These are phyloP conservation scores for Zalerion maritima DNA, from an alignment of 495 filamentous ascomycete species.

Conservation along the genomic window DNA sequence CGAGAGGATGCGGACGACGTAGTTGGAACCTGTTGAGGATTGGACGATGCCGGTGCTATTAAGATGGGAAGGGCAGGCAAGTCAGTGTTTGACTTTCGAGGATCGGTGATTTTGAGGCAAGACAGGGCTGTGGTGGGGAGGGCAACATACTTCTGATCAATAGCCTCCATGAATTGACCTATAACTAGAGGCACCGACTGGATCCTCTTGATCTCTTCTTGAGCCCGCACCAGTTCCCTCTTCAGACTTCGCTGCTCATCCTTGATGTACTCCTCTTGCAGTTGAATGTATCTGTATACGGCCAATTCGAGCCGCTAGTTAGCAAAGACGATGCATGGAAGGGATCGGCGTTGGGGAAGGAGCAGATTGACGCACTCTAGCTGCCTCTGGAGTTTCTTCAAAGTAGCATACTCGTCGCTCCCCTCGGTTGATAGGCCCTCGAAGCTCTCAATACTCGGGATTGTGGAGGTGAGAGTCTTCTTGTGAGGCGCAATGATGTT, in stretches of 20 bases:
- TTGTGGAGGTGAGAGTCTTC: constrained; percentile 65
- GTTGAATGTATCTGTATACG: constrained; percentile 65
- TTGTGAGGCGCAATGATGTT: constrained; percentile 58
- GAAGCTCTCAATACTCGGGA: constrained; percentile 78
- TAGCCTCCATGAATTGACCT: constrained; percentile 99
- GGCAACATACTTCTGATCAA: constrained; percentile 81
- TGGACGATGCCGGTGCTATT: constrained; percentile 92
- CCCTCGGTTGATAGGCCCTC: constrained; percentile 70
- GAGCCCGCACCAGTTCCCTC: constrained; percentile 88
- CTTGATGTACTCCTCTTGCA: constrained; percentile 99
- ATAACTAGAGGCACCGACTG: constrained; percentile 96
- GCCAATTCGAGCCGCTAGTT: constrained; percentile 5
- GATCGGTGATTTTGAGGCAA: constrained; percentile 1
- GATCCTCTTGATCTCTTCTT: constrained; percentile 99
- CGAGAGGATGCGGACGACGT: constrained; percentile 95
- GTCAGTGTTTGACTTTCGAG: constrained; percentile 5
- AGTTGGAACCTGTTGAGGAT: constrained; percentile 95
- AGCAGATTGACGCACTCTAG: constrained; percentile 50
- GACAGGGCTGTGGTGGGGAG: neutral
- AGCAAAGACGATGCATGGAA: constrained; percentile 5
- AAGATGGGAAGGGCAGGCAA: constrained; percentile 14
- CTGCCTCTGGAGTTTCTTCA: constrained; percentile 92
- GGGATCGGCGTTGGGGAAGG: constrained; percentile 2
- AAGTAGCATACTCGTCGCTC: constrained; percentile 81
- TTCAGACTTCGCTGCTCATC: constrained; percentile 98